Evolutionary conservation across 1,284 basidiomycete species (phyloP).

Genomic region (Butyriboletus appendiculatus): DNA sequence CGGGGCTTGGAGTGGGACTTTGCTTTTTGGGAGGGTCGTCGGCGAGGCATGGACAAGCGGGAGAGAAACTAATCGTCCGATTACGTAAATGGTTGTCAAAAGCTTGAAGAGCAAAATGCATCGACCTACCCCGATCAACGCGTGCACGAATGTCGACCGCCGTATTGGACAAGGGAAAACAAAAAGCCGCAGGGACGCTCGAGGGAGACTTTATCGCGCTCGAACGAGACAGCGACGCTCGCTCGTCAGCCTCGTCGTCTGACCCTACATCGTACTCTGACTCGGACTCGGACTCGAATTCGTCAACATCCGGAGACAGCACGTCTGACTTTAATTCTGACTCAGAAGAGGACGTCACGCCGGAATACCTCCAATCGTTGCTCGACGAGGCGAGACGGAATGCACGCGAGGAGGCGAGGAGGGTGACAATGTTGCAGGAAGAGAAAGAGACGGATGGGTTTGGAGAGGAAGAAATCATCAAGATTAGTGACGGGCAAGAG

Average conservation of each 20-base stretch:
- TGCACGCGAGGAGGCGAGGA: slow-evolving; percentile 37
- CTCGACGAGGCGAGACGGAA: slow-evolving; percentile 60
- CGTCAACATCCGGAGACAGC: slow-evolving; percentile 5
- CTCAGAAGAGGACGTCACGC: slow-evolving; percentile 48
- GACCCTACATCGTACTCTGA: not conserved
- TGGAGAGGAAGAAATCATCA: slow-evolving; percentile 50
- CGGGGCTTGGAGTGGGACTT: slow-evolving; percentile 37
- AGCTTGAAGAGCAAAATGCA: not conserved
- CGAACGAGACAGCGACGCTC: slow-evolving; percentile 16
- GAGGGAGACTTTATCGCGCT: not conserved
- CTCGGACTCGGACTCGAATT: slow-evolving; percentile 22
- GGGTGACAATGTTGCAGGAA: slow-evolving; percentile 25
- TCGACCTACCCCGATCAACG: not conserved
- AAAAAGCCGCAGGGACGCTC: slow-evolving; percentile 38
- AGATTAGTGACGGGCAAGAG: slow-evolving; percentile 39
- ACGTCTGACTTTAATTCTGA: slow-evolving; percentile 16
- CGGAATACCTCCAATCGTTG: slow-evolving; percentile 64
- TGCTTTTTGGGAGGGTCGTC: slow-evolving; percentile 22
- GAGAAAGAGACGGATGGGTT: slow-evolving; percentile 19
- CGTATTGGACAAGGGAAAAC: slow-evolving; percentile 45
- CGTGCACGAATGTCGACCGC: slow-evolving; percentile 22
- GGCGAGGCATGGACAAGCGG: slow-evolving; percentile 26
- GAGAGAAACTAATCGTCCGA: not conserved
- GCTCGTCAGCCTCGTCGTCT: slow-evolving; percentile 17
- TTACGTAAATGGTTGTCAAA: slow-evolving; percentile 26